Evolutionary conservation across 768 basidiomycete species (phyloP), one percentile per base, ranked within the genome.

Genomic region (Mycena kentingensis): DNA sequence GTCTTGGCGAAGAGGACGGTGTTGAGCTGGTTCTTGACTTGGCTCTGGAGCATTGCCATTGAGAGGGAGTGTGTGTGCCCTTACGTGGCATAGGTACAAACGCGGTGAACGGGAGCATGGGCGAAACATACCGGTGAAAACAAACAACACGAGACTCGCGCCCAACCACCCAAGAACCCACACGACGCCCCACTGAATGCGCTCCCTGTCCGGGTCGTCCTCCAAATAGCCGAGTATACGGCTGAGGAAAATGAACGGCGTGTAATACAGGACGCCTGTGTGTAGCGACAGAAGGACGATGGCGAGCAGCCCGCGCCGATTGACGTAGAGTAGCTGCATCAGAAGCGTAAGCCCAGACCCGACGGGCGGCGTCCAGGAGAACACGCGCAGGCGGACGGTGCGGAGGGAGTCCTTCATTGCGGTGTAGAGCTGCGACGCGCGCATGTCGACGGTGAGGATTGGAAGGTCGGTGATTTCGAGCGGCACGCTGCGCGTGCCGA

Each of bases 381-480:
- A 75, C 27, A 86, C 68, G n/a, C 70, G 70, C 19, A 85, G 72
- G 45, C 72, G 73, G 52, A 80, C 65, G 3, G 70, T 70, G 18
- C 74, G 77, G 63, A 87, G 70, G 1, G 77, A 77, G 11, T 65
- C 68, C 48, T 78, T 81, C 87, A 92, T 90, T 21, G 60, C 61
- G 12, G 78, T 57, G 60, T 83, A 92, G 44, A 88, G 78, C 57
- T 68, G 66, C 4, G 83, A 74, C 0, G 79, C 76, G 32, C 93
- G 89, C 82, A 92, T 85, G 61, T 80, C 66, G 1, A 76, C 80
- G 1, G 88, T 80, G 12, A 93, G 78, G 49, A 95, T 84, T 3
- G 93, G 93, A 22, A 96, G 73, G 65, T 96, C 93, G 54, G 85
- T 90, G 21, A 93, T 90, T 60, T 95, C 89, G 45, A 95, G 78